phyloP scores from a whole-genome alignment of 176 grass and related monocot species.

The Guadua angustifolia region DNA sequence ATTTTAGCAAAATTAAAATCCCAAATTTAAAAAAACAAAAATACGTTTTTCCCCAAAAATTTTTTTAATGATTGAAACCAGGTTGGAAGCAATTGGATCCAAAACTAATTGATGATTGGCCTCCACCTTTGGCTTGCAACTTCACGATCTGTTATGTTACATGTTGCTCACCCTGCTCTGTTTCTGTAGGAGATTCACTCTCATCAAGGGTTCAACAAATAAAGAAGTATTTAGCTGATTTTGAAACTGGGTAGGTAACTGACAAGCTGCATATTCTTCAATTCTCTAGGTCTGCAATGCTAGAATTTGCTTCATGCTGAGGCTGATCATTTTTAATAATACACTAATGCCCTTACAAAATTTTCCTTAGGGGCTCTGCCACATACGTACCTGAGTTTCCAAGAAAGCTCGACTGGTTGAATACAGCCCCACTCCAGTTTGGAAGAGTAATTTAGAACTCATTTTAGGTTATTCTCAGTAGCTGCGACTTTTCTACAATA shows the following conservation, averaged over 20 bases:
- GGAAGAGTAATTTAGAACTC: slow-evolving; percentile 80
- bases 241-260: slow-evolving; percentile 75
- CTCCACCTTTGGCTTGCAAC: slow-evolving; percentile 5
- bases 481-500: slow-evolving; percentile 34
- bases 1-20: too few species aligned
- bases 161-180: slow-evolving; percentile 39
- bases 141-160: slow-evolving; percentile 23
- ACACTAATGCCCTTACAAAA: slow-evolving; percentile 32
- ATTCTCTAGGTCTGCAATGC: slow-evolving; percentile 30
- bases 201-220: slow-evolving; percentile 85
- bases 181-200: slow-evolving; percentile 64
- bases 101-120: slow-evolving; percentile 27
- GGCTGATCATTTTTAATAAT: slow-evolving; percentile 30
- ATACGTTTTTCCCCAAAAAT: too few species aligned
- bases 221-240: slow-evolving; percentile 89
- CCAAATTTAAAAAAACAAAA: too few species aligned
- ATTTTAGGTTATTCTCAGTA: slow-evolving; percentile 58
- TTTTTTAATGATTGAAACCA: slow-evolving; percentile 26
- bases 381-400: slow-evolving; percentile 96
- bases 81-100: slow-evolving; percentile 28
- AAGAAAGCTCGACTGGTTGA: slow-evolving; percentile 93
- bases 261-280: slow-evolving; percentile 37
- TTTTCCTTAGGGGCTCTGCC: slow-evolving; percentile 70
- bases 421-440: slow-evolving; percentile 91
- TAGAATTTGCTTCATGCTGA: slow-evolving; percentile 23